phyloP scores from a whole-genome alignment of 768 basidiomycete species.

The Phylloporus sp. region DNA sequence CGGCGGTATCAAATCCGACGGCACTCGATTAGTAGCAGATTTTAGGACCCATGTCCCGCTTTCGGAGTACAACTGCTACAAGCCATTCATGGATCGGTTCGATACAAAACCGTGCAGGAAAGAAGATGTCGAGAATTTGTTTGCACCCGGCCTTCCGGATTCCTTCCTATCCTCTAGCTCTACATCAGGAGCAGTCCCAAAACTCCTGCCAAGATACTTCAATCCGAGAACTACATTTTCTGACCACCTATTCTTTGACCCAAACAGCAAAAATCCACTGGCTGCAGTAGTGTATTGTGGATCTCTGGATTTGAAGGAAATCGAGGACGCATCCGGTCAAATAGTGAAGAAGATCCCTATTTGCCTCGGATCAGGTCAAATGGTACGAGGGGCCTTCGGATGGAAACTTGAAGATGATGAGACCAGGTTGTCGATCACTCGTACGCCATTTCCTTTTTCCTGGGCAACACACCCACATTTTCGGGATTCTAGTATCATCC shows the following conservation, averaged over 20 bases:
- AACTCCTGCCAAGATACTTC: not conserved
- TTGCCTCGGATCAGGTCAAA: not conserved
- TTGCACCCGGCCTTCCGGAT: not conserved
- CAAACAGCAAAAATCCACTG: not conserved
- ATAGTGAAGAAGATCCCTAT: slow-evolving; percentile 10
- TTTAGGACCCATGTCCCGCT: not conserved
- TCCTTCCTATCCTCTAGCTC: not conserved
- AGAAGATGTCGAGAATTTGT: not conserved
- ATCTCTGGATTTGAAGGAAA: not conserved
- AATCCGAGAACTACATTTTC: not conserved
- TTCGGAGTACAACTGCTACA: not conserved
- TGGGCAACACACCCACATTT: not conserved
- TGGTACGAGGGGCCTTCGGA: slow-evolving; percentile 4
- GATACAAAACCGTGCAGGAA: not conserved
- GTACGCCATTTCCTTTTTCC: not conserved
- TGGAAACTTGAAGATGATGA: slow-evolving; percentile 13
- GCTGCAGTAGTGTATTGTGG: not conserved
- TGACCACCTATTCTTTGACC: not conserved
- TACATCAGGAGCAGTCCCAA: not conserved
- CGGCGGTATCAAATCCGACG: not conserved
- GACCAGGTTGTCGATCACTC: not conserved
- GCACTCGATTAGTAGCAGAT: not conserved
- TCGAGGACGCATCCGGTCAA: not conserved
- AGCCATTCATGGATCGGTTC: not conserved
- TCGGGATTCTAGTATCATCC: not conserved